phyloP scores from a whole-genome alignment of 2,329 filamentous ascomycete genomes.

The Hypoxylon rubiginosum region DNA sequence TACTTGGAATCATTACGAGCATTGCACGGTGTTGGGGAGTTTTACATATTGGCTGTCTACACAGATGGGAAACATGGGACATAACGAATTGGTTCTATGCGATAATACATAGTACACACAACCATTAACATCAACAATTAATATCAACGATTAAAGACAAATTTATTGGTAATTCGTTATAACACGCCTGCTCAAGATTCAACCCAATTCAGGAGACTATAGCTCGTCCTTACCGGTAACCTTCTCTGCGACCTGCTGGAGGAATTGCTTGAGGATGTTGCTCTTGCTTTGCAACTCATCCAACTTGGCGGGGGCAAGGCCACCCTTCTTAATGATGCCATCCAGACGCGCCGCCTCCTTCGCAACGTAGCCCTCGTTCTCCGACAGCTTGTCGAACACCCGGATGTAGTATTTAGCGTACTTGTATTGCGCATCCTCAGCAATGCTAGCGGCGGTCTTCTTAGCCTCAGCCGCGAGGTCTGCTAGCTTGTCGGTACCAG shows the following conservation, averaged over 20 bases:
- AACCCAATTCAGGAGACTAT: conserved; percentile 57
- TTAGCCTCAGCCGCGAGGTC: conserved; percentile 78
- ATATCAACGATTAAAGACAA: conserved; percentile 14
- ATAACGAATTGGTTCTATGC: conserved; percentile 9
- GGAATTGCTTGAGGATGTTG: conserved; percentile 88
- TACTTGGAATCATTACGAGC: conserved; percentile 27
- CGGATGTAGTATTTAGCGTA: conserved; percentile 95
- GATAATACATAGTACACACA: conserved; percentile 29
- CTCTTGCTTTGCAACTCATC: conserved; percentile 89
- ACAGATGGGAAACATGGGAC: conserved; percentile 18
- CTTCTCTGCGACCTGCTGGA: conserved; percentile 69
- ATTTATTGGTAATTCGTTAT: conserved; percentile 34
- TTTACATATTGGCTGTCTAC: conserved; percentile 21
- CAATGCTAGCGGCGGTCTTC: conserved; percentile 75
- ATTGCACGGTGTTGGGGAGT: conserved; percentile 44
- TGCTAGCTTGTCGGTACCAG: conserved; percentile 69
- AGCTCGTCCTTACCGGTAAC: conserved; percentile 76
- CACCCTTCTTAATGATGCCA: conserved; percentile 86
- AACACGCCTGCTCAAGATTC: conserved; percentile 15
- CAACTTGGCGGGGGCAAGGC: conserved; percentile 84
- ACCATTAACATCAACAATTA: too few species aligned
- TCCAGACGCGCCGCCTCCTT: conserved; percentile 89
- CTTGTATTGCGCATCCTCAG: conserved; percentile 74
- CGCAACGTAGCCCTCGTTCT: conserved; percentile 81
- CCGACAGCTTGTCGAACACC: conserved; percentile 85